Conservation (phyloP, 2,329 filamentous ascomycete genomes). For the Teratosphaeria gauchensis region DNA sequence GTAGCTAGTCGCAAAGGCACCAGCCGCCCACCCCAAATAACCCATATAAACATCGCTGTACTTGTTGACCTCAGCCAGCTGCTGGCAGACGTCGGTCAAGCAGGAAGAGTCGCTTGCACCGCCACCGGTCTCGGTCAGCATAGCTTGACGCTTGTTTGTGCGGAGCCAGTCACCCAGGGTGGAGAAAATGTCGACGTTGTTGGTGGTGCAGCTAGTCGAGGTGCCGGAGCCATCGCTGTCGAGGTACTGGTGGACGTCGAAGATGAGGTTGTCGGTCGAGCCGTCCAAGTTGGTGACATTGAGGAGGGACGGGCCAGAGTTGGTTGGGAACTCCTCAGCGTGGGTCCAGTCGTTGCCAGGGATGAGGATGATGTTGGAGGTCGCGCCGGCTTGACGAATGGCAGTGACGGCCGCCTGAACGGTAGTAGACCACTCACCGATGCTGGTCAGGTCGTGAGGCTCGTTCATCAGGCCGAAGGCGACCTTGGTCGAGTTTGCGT, state of each 20-base stretch:
- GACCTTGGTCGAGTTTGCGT: conserved; percentile 44
- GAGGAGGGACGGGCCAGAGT: conserved; percentile 19
- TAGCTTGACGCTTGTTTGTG: conserved; percentile 28
- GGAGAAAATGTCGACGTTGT: conserved; percentile 17
- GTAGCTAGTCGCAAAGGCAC: conserved; percentile 21
- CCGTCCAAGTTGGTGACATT: conserved; percentile 21
- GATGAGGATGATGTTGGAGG: conserved; percentile 52
- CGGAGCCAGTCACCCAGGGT: conserved; percentile 28
- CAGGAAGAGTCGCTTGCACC: conserved; percentile 26
- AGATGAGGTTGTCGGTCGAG: conserved; percentile 25
- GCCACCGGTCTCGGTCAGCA: conserved; percentile 34
- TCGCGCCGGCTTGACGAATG: conserved; percentile 56
- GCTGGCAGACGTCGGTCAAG: conserved; percentile 8
- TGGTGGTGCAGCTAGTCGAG: conserved; percentile 19
- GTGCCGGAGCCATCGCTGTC: conserved; percentile 33
- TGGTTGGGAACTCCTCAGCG: conserved; percentile 13
- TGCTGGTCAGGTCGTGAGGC: conserved; percentile 35
- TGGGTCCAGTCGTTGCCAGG: conserved; percentile 47
- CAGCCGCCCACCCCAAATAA: conserved; percentile 26
- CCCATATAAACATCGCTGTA: conserved; percentile 24
- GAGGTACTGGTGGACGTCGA: conserved; percentile 31
- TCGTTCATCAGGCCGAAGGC: conserved; percentile 61
- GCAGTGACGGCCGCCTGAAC: conserved; percentile 55
- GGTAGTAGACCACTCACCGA: conserved; percentile 49
- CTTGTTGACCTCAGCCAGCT: conserved; percentile 16